Percentiles rank a stretch among this genome's conserved stretches.
Evolutionary conservation across 345 rosid species (phyloP).

Genomic region (Streptanthus diversifolius): DNA sequence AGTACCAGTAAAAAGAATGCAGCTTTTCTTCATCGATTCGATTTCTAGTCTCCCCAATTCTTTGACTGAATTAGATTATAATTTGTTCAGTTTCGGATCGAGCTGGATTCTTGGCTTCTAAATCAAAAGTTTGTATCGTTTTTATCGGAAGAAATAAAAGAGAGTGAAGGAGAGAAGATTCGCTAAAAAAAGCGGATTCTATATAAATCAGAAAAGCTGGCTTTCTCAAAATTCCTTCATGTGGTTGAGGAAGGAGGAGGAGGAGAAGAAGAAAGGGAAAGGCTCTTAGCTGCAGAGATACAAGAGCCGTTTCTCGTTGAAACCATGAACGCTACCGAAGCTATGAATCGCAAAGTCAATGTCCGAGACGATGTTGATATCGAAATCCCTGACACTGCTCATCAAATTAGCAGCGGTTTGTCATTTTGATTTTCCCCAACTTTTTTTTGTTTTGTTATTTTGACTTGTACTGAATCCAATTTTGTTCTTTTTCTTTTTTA

Average conservation of each 20-base stretch:
- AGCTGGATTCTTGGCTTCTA: constrained; percentile 14
- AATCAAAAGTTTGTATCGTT: background rate
- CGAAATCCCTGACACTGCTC: constrained; percentile 73
- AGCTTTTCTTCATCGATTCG: constrained; percentile 25
- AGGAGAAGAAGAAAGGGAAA: constrained; percentile 25
- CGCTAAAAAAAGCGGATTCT: constrained; percentile 11
- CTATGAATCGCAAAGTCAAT: constrained; percentile 22
- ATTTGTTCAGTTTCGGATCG: constrained; percentile 19
- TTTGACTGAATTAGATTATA: constrained; percentile 11
- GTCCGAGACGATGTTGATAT: constrained; percentile 29
- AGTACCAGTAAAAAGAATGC: background rate
- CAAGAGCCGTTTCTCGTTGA: constrained; percentile 1
- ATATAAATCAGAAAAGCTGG: constrained; percentile 30
- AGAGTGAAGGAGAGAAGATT: constrained; percentile 1
- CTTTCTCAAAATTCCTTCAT: constrained; percentile 20
- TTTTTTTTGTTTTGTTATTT: background rate
- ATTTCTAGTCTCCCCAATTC: background rate
- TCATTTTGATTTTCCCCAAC: background rate
- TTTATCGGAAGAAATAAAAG: background rate
- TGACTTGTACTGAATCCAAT: background rate
- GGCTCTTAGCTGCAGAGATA: constrained; percentile 22
- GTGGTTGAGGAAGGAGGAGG: constrained; percentile 22
- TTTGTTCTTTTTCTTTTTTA: background rate
- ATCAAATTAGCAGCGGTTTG: constrained; percentile 75
- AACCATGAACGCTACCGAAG: constrained; percentile 26